Conservation (phyloP, 176 grass and related monocot genomes). For the Lolium rigidum region DNA sequence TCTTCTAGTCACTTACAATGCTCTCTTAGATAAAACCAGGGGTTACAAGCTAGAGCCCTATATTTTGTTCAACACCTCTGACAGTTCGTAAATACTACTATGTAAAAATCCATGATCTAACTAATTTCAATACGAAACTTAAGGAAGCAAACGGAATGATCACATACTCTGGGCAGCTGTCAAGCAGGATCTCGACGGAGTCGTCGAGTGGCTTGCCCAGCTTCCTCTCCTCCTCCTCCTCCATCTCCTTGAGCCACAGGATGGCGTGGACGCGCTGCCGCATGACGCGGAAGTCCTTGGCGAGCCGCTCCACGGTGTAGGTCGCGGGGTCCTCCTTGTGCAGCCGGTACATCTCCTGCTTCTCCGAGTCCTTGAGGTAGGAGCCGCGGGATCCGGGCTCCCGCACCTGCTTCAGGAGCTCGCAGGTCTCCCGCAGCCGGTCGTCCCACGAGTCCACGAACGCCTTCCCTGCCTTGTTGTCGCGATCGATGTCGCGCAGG, state of each 20-base stretch:
- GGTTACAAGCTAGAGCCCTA: neutral
- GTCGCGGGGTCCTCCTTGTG: constrained; percentile 88
- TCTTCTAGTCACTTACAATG: neutral
- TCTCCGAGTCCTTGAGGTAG: constrained; percentile 95
- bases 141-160: constrained; percentile 16
- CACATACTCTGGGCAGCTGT: constrained; percentile 88
- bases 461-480: constrained; percentile 44
- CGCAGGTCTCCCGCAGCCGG: constrained; percentile 64
- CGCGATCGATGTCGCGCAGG: constrained; percentile 43
- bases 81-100: neutral
- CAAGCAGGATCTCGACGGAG: constrained; percentile 92
- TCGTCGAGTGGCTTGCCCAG: constrained; percentile 77
- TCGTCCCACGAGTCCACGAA: constrained; percentile 71
- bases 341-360: constrained; percentile 91
- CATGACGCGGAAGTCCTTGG: constrained; percentile 93
- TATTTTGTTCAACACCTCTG: neutral
- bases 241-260: constrained; percentile 96
- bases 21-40: neutral
- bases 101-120: neutral
- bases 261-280: constrained; percentile 96
- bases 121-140: constrained; percentile 24
- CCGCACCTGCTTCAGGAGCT: constrained; percentile 83
- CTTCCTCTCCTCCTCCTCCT: constrained; percentile 96
- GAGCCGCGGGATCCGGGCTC: constrained; percentile 74
- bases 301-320: constrained; percentile 89